A percentile compares a stretch with the other conserved stretches of the same genome.
phyloP scores from a whole-genome alignment of 495 filamentous ascomycete species.

The Penicillium desertorum region DNA sequence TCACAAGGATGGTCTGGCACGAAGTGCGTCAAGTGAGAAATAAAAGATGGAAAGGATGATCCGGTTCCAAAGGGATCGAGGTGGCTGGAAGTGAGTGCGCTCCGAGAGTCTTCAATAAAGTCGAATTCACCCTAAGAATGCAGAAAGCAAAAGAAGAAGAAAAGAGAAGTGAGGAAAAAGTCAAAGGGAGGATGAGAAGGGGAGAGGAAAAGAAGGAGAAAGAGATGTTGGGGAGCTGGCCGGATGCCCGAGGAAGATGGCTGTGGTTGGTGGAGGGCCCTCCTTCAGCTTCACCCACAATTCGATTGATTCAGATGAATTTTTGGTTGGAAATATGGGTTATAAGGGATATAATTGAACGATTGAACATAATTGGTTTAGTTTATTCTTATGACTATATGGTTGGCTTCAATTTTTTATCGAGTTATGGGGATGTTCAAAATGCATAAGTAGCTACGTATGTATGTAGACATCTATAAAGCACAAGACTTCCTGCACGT shows the following conservation, averaged over 20 bases:
- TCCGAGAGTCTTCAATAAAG: constrained; percentile 17
- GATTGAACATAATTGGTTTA: background rate
- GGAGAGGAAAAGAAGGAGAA: constrained; percentile 30
- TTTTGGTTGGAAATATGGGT: background rate
- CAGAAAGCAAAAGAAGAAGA: constrained; percentile 21
- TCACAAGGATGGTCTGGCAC: constrained; percentile 23
- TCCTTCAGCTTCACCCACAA: constrained; percentile 32
- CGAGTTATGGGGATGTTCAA: background rate
- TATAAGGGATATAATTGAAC: background rate
- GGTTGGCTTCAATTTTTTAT: background rate
- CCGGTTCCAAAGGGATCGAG: constrained; percentile 55
- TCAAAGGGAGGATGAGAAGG: constrained; percentile 30
- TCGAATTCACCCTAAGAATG: constrained; percentile 12
- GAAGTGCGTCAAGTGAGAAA: constrained; percentile 26
- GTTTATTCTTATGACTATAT: background rate
- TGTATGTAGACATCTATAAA: background rate
- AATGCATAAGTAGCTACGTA: background rate
- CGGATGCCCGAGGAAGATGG: constrained; percentile 30
- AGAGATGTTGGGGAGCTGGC: constrained; percentile 27
- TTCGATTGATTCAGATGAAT: constrained; percentile 11
- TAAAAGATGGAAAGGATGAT: constrained; percentile 15
- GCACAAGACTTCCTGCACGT: background rate
- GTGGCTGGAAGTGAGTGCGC: constrained; percentile 51
- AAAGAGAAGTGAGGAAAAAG: constrained; percentile 38
- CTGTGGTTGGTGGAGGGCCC: constrained; percentile 29